Evolutionary conservation across 257 asterid species (phyloP).

Genomic region (Ilex asprella): DNA sequence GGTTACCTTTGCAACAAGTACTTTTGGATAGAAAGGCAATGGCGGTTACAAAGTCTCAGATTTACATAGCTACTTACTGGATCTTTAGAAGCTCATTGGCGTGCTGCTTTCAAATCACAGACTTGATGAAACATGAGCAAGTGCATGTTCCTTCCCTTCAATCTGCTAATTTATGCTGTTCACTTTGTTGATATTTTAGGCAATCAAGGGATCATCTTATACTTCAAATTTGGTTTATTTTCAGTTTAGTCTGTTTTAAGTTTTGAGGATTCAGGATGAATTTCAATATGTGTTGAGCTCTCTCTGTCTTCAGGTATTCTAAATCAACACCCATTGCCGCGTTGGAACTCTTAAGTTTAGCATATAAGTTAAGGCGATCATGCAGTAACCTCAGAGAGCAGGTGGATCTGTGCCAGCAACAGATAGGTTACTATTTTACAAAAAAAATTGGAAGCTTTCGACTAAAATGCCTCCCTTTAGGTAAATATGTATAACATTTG

Average conservation of each 20-base stretch:
- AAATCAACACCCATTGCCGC: constrained; percentile 32
- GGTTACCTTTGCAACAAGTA: constrained; percentile 37
- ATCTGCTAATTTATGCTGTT: too few relatives aligned
- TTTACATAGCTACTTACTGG: constrained; percentile 60
- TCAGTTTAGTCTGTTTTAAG: too few relatives aligned
- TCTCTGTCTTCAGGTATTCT: constrained; percentile 35
- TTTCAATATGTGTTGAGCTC: neutral
- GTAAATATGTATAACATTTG: too few relatives aligned
- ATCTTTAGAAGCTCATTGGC: constrained; percentile 50
- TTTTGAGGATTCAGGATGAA: too few relatives aligned
- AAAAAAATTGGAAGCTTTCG: neutral
- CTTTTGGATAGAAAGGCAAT: constrained; percentile 31
- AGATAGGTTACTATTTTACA: constrained; percentile 35
- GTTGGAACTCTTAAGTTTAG: constrained; percentile 44
- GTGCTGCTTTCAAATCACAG: constrained; percentile 43
- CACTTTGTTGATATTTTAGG: too few relatives aligned
- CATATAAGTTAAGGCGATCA: constrained; percentile 36
- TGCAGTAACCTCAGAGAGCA: constrained; percentile 31
- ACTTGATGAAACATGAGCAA: constrained; percentile 48
- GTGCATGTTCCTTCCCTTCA: constrained; percentile 72
- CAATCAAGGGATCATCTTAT: too few relatives aligned
- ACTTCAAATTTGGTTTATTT: too few relatives aligned
- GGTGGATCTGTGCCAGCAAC: constrained; percentile 34
- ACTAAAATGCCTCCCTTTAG: too few relatives aligned
- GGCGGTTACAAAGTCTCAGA: constrained; percentile 30